phyloP scores from a whole-genome alignment of 164 flowering plant genomes.

The Aristolochia contorta region DNA sequence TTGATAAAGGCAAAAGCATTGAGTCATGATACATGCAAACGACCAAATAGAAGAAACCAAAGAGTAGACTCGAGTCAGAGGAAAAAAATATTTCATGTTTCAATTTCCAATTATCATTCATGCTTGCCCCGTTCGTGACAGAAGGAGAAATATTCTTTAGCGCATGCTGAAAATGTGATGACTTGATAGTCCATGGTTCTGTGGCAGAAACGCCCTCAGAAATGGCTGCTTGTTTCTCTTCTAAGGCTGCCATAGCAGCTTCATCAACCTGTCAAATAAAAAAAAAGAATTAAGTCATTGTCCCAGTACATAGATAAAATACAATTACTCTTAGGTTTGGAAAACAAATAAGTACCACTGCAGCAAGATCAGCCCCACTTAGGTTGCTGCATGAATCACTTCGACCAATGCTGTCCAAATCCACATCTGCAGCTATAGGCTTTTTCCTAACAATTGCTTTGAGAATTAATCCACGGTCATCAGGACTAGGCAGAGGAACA shows the following conservation, averaged over 20 bases:
- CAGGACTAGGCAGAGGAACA: constrained; percentile 71
- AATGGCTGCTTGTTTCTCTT: constrained; percentile 27
- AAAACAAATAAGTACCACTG: constrained; percentile 35
- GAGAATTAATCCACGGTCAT: constrained; percentile 63
- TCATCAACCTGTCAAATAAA: constrained; percentile 44
- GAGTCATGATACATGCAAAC: neutral
- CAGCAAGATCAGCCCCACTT: constrained; percentile 91
- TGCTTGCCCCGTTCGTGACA: constrained; percentile 44
- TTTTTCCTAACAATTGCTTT: constrained; percentile 59
- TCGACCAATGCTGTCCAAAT: constrained; percentile 51
- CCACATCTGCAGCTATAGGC: constrained; percentile 54
- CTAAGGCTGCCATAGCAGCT: constrained; percentile 68
- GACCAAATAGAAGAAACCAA: neutral
- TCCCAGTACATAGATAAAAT: neutral
- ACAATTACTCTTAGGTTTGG: neutral
- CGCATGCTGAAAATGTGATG: constrained; percentile 55
- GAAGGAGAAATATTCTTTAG: constrained; percentile 51
- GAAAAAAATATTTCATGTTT: neutral
- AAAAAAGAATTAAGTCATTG: neutral
- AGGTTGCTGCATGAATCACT: constrained; percentile 54
- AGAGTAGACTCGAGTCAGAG: neutral
- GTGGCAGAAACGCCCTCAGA: constrained; percentile 7
- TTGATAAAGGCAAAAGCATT: neutral
- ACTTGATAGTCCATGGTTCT: constrained; percentile 35
- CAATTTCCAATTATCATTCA: neutral